phyloP scores from a whole-genome alignment of 768 basidiomycete genomes.

The Pulveroboletus sp. region DNA sequence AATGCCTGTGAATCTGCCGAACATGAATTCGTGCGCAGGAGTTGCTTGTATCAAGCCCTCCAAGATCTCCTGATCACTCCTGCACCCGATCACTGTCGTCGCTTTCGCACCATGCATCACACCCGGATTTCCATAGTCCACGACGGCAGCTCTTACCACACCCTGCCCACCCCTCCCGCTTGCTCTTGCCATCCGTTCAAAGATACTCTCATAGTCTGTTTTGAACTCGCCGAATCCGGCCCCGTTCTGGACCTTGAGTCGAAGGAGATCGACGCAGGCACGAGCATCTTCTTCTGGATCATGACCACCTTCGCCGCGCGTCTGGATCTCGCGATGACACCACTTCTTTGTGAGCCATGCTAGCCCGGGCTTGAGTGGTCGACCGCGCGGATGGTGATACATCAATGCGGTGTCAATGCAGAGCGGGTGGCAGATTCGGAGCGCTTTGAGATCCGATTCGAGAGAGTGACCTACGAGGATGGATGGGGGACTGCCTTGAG shows the following conservation, averaged over 20 bases:
- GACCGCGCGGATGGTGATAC: conserved; percentile 90
- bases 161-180: conserved; percentile 37
- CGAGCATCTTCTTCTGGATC: conserved; percentile 93
- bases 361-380: conserved; percentile 89
- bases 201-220: conserved; percentile 80
- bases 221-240: conserved; percentile 83
- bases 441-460: conserved; percentile 86
- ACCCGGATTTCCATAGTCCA: conserved; percentile 80
- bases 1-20: conserved; percentile 78
- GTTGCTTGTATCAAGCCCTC: conserved; percentile 58
- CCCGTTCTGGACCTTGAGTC: conserved; percentile 73
- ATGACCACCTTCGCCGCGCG: conserved; percentile 78
- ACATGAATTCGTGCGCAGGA: conserved; percentile 71
- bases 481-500: conserved; percentile 47
- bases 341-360: conserved; percentile 97
- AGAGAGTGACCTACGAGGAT: conserved; percentile 94
- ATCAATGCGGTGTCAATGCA: conserved; percentile 90
- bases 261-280: conserved; percentile 79
- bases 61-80: conserved; percentile 72
- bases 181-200: conserved; percentile 73
- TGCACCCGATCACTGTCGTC: conserved; percentile 69
- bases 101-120: conserved; percentile 86
- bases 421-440: conserved; percentile 79
- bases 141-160: conserved; percentile 56
- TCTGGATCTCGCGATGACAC: conserved; percentile 88